Conservation (phyloP, 768 basidiomycete genomes). For the Serendipita sp. region DNA sequence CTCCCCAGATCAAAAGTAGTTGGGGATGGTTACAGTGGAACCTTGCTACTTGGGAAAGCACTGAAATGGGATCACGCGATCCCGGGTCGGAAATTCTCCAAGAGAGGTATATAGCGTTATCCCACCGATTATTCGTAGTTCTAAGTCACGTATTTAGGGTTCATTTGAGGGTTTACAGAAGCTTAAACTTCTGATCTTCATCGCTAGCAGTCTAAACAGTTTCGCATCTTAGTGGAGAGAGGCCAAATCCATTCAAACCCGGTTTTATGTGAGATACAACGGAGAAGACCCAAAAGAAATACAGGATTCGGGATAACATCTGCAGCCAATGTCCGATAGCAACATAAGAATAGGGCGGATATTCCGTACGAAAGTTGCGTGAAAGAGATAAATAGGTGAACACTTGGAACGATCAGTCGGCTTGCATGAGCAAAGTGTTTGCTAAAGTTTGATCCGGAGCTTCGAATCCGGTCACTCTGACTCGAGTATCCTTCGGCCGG, state of each 20-base stretch:
- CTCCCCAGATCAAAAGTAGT: conserved; percentile 38
- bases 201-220: neutral
- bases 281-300: neutral
- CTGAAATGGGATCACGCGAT: conserved; percentile 12
- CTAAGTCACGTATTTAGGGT: conserved; percentile 20
- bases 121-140: neutral
- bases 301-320: neutral
- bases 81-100: conserved; percentile 29
- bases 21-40: conserved; percentile 58
- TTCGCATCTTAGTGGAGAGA: neutral
- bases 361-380: neutral
- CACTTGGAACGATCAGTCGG: neutral
- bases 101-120: conserved; percentile 25
- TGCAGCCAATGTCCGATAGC: neutral
- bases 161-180: conserved; percentile 37
- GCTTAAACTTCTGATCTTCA: conserved; percentile 20
- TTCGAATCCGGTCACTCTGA: conserved; percentile 9
- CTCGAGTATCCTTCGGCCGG: conserved; percentile 2
- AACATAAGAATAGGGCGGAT: neutral
- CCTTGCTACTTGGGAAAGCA: conserved; percentile 28
- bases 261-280: neutral
- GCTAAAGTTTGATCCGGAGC: neutral
- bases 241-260: neutral
- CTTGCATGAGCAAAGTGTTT: neutral
- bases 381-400: neutral